Percentiles rank a stretch among this genome's conserved stretches.
Conservation (phyloP, 495 filamentous ascomycete genomes). For the Talaromyces ruber region DNA sequence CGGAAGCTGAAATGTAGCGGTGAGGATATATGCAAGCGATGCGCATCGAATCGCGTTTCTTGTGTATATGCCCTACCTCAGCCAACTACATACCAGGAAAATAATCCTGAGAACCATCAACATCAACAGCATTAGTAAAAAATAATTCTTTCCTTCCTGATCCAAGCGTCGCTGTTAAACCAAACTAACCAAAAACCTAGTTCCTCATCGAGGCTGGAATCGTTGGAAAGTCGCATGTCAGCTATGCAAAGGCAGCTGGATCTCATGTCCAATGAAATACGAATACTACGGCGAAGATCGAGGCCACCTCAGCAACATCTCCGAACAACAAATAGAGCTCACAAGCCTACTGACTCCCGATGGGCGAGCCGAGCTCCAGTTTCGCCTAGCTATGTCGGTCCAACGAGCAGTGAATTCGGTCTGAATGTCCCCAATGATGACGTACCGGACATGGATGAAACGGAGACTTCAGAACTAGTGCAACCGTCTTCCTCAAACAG, state of each 20-base stretch:
- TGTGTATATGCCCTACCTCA: slow-evolving; percentile 49
- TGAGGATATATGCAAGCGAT: slow-evolving; percentile 66
- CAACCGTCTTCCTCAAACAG: not conserved
- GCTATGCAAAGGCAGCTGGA: slow-evolving; percentile 1
- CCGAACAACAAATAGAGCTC: not conserved
- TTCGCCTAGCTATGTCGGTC: slow-evolving; percentile 3
- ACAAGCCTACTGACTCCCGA: not conserved
- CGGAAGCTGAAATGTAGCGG: slow-evolving; percentile 91
- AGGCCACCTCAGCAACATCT: not conserved
- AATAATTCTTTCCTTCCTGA: not conserved
- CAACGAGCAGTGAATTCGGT: slow-evolving; percentile 18
- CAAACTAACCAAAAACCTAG: slow-evolving; percentile 7
- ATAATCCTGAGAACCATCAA: not conserved
- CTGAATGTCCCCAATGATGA: slow-evolving; percentile 13
- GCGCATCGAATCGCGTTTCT: slow-evolving; percentile 53
- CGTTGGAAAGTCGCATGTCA: not conserved
- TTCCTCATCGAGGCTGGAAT: not conserved
- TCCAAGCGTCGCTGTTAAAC: not conserved
- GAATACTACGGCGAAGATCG: not conserved
- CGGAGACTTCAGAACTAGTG: not conserved
- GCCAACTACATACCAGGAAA: not conserved
- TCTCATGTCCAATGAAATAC: not conserved
- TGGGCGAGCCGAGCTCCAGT: slow-evolving; percentile 3
- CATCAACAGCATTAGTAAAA: not conserved
- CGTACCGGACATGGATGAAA: slow-evolving; percentile 1